Evolutionary conservation across 2,329 filamentous ascomycete genomes (phyloP).

Genomic region (Cladobotryum protrusum): DNA sequence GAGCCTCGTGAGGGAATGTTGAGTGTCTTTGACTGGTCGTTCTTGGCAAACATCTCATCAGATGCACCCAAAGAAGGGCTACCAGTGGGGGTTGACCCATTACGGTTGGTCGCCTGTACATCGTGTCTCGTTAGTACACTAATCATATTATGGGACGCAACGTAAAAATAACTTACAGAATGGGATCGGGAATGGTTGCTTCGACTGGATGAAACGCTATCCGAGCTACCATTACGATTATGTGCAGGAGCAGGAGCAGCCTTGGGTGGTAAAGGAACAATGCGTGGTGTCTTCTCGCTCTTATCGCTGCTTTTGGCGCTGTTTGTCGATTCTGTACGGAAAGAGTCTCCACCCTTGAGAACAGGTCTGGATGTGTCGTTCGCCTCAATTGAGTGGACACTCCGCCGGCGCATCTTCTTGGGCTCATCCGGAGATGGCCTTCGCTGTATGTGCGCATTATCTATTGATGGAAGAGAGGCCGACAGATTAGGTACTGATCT

Average conservation of each 20-base stretch:
- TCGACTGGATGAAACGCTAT: slow-evolving; percentile 55
- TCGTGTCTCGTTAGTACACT: slow-evolving; percentile 43
- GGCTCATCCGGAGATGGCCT: slow-evolving; percentile 56
- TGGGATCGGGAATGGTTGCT: slow-evolving; percentile 55
- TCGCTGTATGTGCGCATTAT: slow-evolving; percentile 63
- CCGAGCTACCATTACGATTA: slow-evolving; percentile 52
- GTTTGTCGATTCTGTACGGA: slow-evolving; percentile 3
- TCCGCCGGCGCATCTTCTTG: slow-evolving; percentile 74
- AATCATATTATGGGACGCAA: slow-evolving; percentile 38
- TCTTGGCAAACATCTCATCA: slow-evolving; percentile 42
- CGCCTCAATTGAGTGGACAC: slow-evolving; percentile 60
- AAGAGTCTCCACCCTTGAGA: slow-evolving; percentile 5
- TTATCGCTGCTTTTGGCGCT: slow-evolving; percentile 21
- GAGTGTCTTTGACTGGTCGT: slow-evolving; percentile 49
- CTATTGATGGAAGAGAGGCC: slow-evolving; percentile 48
- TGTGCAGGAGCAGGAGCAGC: slow-evolving; percentile 21
- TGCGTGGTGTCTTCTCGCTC: slow-evolving; percentile 35
- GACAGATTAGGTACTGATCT: slow-evolving; percentile 39
- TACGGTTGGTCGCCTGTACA: slow-evolving; percentile 55
- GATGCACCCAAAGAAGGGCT: slow-evolving; percentile 46
- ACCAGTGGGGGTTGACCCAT: slow-evolving; percentile 44
- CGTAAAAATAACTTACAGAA: slow-evolving; percentile 51
- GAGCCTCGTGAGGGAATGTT: slow-evolving; percentile 58
- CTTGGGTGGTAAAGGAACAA: slow-evolving; percentile 19
- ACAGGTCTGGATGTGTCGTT: slow-evolving; percentile 17